phyloP scores from a whole-genome alignment of 371 early-diverging fungal genomes.

The Lichtheimia ramosa region DNA sequence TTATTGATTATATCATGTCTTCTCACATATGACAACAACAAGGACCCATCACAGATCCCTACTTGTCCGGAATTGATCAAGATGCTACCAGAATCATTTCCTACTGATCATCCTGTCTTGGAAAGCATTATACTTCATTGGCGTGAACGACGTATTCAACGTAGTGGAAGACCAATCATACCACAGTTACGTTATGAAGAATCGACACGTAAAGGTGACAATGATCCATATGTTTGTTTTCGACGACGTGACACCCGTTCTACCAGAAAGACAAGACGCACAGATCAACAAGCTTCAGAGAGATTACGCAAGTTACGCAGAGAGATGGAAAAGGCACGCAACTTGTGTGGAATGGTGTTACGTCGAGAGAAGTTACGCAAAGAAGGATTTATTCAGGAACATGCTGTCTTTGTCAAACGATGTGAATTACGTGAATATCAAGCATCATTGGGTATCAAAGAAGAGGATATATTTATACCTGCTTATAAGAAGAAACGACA shows the following conservation, averaged over 20 bases:
- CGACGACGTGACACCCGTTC: constrained; percentile 89
- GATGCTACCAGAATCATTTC: constrained; percentile 21
- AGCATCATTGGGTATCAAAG: constrained; percentile 56
- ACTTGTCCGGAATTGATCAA: constrained; percentile 33
- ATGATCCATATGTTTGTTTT: constrained; percentile 96
- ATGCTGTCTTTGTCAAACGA: constrained; percentile 58
- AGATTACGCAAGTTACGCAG: constrained; percentile 77
- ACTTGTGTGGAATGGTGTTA: constrained; percentile 76
- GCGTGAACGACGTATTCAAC: constrained; percentile 27
- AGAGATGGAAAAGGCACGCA: constrained; percentile 76
- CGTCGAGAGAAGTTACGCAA: constrained; percentile 74
- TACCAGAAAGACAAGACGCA: constrained; percentile 84
- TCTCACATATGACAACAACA: too few species aligned
- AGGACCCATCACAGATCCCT: constrained; percentile 52
- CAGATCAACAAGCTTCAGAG: constrained; percentile 83
- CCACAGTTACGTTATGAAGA: constrained; percentile 70
- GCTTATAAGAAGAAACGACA: constrained; percentile 40
- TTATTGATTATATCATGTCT: too few species aligned
- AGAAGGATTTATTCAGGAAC: constrained; percentile 70
- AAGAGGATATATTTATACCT: constrained; percentile 46
- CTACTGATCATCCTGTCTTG: constrained; percentile 11
- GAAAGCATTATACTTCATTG: constrained; percentile 33
- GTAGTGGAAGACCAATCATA: constrained; percentile 58
- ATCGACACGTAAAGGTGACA: constrained; percentile 58
- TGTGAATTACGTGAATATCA: constrained; percentile 58